Percentiles rank a stretch among this genome's conserved stretches.
phyloP scores from a whole-genome alignment of 352 stramenopile genomes.

The Globisporangium canariense region DNA sequence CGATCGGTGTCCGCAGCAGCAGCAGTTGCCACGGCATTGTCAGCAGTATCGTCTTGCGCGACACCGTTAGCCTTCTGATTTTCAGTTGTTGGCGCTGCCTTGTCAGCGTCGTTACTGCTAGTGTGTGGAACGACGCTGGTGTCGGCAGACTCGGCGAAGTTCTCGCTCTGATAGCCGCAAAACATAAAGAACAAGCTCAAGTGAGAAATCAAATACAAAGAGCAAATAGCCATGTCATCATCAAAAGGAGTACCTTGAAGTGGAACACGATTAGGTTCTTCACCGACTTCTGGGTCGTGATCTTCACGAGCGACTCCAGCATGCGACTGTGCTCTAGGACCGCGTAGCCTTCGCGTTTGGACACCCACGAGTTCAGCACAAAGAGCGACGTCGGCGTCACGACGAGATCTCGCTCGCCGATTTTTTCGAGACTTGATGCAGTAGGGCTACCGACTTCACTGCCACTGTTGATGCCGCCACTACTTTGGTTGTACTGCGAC shows the following conservation, averaged over 20 bases:
- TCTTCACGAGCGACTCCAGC: conserved; percentile 49
- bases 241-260: conserved; percentile 51
- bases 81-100: background rate
- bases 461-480: background rate
- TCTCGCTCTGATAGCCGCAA: conserved; percentile 4
- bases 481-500: conserved; percentile 24
- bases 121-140: background rate
- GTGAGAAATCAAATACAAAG: background rate
- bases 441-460: background rate
- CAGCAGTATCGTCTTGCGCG: background rate
- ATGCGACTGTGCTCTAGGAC: conserved; percentile 59
- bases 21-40: background rate
- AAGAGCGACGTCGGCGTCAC: conserved; percentile 52
- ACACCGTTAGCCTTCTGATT: background rate
- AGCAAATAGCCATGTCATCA: background rate
- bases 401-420: conserved; percentile 69
- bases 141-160: conserved; percentile 7
- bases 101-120: no score
- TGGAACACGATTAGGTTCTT: conserved; percentile 70
- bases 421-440: conserved; percentile 15
- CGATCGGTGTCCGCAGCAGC: background rate
- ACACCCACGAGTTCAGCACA: conserved; percentile 38
- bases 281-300: conserved; percentile 52
- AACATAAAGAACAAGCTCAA: background rate
- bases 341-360: conserved; percentile 39